Percentiles rank a stretch among this genome's conserved stretches.
Conservation (phyloP, 176 grass and related monocot species). For the Canna indica region DNA sequence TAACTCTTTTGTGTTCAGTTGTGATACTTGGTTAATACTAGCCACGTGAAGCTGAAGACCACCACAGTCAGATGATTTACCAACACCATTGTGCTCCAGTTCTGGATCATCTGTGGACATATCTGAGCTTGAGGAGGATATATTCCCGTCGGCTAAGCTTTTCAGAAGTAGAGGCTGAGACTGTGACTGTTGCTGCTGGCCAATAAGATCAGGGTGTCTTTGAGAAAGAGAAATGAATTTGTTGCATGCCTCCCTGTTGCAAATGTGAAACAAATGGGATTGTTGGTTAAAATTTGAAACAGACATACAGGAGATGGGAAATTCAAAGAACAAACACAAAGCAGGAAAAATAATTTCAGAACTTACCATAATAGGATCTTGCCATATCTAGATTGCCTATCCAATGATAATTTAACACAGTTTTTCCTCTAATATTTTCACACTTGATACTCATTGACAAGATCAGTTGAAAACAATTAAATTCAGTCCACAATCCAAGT, state of each 20-base stretch:
- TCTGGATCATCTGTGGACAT: constrained; percentile 90
- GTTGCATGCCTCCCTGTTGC: constrained; percentile 75
- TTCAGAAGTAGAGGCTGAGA: constrained; percentile 41
- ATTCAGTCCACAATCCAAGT: neutral
- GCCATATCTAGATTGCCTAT: neutral
- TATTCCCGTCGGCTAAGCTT: constrained; percentile 48
- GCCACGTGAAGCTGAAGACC: neutral
- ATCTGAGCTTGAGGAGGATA: constrained; percentile 79
- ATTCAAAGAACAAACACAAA: neutral
- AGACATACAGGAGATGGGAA: neutral
- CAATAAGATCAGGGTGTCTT: constrained; percentile 48
- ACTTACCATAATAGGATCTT: neutral
- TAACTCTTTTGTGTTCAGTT: neutral
- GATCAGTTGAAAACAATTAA: neutral
- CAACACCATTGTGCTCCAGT: constrained; percentile 15
- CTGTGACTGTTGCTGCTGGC: constrained; percentile 27
- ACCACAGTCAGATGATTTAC: neutral
- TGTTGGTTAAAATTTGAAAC: neutral
- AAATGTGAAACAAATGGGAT: neutral
- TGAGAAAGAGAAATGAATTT: constrained; percentile 84
- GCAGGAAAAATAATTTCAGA: neutral
- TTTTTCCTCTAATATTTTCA: neutral
- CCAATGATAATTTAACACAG: neutral
- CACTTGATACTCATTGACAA: neutral
- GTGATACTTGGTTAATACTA: neutral